Evolutionary conservation across 2,329 filamentous ascomycete species (phyloP).

Genomic region (Phialophora chinensis): DNA sequence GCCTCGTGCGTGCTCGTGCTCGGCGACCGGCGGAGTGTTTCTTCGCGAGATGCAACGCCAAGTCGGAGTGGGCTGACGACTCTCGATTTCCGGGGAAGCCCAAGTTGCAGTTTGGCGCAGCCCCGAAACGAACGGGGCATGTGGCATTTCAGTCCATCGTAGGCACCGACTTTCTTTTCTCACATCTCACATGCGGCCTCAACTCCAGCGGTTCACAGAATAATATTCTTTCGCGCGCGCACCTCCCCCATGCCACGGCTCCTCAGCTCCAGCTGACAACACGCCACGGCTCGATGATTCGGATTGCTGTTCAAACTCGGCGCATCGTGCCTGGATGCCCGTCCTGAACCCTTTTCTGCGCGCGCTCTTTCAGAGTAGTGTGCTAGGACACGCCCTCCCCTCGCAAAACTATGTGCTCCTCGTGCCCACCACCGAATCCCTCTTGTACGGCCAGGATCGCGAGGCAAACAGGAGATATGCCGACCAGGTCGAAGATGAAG

Average conservation of each 20-base stretch:
- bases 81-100: constrained; percentile 2
- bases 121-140: constrained; percentile 9
- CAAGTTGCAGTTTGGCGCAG: constrained; percentile 11
- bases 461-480: constrained; percentile 78
- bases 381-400: constrained; percentile 88
- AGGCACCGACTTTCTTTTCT: neutral
- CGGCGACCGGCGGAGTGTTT: constrained; percentile 1
- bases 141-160: constrained; percentile 12
- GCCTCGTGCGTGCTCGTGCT: neutral
- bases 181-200: constrained; percentile 9
- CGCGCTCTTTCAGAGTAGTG: constrained; percentile 97
- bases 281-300: constrained; percentile 31
- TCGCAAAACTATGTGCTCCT: constrained; percentile 91
- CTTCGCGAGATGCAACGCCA: neutral
- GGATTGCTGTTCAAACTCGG: constrained; percentile 28
- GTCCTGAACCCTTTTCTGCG: constrained; percentile 98
- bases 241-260: neutral
- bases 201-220: neutral
- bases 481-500: constrained; percentile 86
- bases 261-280: constrained; percentile 19
- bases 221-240: neutral
- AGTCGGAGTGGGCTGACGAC: neutral
- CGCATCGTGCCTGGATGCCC: constrained; percentile 74
- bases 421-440: constrained; percentile 89
- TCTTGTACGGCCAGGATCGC: constrained; percentile 84